Evolutionary conservation across 257 asterid species (phyloP), one percentile per base, ranked within the genome.

Genomic region (Solanum boliviense): DNA sequence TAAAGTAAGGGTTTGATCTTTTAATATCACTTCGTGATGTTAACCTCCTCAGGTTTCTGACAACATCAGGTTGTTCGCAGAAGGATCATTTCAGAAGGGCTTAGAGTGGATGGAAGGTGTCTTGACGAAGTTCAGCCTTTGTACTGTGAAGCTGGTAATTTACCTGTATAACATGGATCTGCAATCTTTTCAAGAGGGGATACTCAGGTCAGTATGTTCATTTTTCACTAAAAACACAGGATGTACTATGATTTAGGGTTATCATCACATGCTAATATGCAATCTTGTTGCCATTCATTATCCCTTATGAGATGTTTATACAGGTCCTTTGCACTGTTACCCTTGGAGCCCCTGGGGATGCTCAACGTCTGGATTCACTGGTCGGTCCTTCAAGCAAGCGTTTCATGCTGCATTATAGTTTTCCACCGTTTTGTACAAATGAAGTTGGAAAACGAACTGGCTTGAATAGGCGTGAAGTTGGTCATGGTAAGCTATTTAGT

Each of bases 271-370:
- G 84, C 65, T 13, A 79, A 39, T 39, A 76, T 39, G 84, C 35
- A n/a, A 76, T 39, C 84, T 25, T 78, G 62, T 78, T 39, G 35
- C 62, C 65, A 13, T 39, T 76, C 84, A 78, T 41, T 41, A 39
- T 25, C 84, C 15, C 25, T 6, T 25, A 27, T 73, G 31, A 18
- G 35, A 84, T 71, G 88, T 60, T 32, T 88, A 88, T 92, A 86
- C 92, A 97, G 99, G 98, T 97, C 84, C 98, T 96, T 90, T 95
- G 98, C 88, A 95, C 99, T 87, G 95, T 95, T 62, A 95, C 99
- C 56, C 98, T 95, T 88, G 99, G 99, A 89, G 98, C 99, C 65
- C 99, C 99, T 86, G 98, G 94, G 88, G 96, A 97, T 86, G 99
- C 99, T 90, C 99, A 97, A 87, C 96, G 90, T 60, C 89, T 95